phyloP scores from a whole-genome alignment of 768 basidiomycete species.

The Boletus eberwhitei region DNA sequence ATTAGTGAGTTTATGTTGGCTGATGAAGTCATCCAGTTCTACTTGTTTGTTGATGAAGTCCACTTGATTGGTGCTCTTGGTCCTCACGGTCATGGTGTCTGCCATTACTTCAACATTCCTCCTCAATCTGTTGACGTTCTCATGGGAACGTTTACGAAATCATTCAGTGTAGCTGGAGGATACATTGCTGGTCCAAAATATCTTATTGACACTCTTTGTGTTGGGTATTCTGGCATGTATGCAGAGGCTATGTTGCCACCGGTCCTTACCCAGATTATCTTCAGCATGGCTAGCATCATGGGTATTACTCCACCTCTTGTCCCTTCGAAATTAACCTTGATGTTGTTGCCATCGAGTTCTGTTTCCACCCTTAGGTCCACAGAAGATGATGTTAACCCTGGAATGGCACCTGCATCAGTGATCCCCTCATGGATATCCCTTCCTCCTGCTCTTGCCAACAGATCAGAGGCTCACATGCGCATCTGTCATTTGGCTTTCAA shows the following conservation, averaged over 20 bases:
- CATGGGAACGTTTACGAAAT: conserved; percentile 99
- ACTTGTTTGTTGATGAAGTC: conserved; percentile 94
- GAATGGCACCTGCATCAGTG: conserved; percentile 60
- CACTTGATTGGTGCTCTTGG: conserved; percentile 97
- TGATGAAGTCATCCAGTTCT: conserved; percentile 59
- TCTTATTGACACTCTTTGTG: conserved; percentile 77
- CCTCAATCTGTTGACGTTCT: conserved; percentile 84
- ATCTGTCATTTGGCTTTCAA: conserved; percentile 93
- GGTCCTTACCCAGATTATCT: conserved; percentile 85
- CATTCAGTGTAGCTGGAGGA: conserved; percentile 90
- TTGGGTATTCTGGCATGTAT: conserved; percentile 81
- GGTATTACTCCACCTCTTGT: conserved; percentile 52
- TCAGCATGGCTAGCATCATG: conserved; percentile 97
- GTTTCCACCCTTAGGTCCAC: conserved; percentile 26
- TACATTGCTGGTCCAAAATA: conserved; percentile 86
- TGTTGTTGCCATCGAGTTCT: conserved; percentile 33
- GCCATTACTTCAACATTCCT: conserved; percentile 87
- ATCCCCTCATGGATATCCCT: conserved; percentile 81
- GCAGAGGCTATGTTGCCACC: conserved; percentile 90
- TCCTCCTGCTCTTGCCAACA: conserved; percentile 69
- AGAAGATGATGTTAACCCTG: conserved; percentile 56
- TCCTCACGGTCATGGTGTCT: conserved; percentile 90
- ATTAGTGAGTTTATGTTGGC: background rate
- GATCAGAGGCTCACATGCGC: conserved; percentile 78
- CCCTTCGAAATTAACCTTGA: conserved; percentile 21